Percentiles rank a stretch among this genome's conserved stretches.
These are phyloP conservation scores for Ruellia speciosa DNA, from an alignment of 305 asterid species.

Conservation along the genomic window DNA sequence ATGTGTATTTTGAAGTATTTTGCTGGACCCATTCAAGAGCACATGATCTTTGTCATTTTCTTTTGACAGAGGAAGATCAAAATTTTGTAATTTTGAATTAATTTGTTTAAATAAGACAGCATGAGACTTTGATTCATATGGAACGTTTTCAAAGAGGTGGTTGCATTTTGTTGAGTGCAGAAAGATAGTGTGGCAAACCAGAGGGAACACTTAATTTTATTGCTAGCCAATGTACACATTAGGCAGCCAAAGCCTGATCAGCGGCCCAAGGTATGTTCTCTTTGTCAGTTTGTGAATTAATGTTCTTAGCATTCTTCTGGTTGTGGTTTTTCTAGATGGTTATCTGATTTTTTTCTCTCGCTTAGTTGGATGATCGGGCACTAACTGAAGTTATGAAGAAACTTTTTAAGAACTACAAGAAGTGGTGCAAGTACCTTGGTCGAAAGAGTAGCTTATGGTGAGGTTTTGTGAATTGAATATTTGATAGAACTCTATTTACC, in stretches of 20 bases:
- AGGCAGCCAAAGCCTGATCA: slow-evolving; percentile 91
- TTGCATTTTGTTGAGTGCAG: slow-evolving; percentile 41
- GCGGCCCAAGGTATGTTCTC: slow-evolving; percentile 67
- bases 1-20: too few species aligned
- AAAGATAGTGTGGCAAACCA: slow-evolving; percentile 87
- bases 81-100: too few species aligned
- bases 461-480: slow-evolving; percentile 28
- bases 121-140: too few species aligned
- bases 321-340: slow-evolving; percentile 8
- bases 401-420: slow-evolving; percentile 90
- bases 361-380: slow-evolving; percentile 88
- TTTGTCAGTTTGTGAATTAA: slow-evolving; percentile 18
- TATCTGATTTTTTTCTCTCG: slow-evolving; percentile 8
- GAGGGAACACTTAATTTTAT: slow-evolving; percentile 86
- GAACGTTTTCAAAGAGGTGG: slow-evolving; percentile 4
- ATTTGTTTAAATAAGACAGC: too few species aligned
- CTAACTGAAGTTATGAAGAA: slow-evolving; percentile 93
- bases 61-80: too few species aligned
- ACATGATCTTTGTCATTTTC: too few species aligned
- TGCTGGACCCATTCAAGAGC: too few species aligned
- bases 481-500: not conserved
- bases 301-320: slow-evolving; percentile 13
- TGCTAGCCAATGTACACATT: slow-evolving; percentile 93
- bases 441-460: slow-evolving; percentile 98
- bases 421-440: slow-evolving; percentile 94